phyloP scores from a whole-genome alignment of 129 eudicot genomes.

The Logfia minima region DNA sequence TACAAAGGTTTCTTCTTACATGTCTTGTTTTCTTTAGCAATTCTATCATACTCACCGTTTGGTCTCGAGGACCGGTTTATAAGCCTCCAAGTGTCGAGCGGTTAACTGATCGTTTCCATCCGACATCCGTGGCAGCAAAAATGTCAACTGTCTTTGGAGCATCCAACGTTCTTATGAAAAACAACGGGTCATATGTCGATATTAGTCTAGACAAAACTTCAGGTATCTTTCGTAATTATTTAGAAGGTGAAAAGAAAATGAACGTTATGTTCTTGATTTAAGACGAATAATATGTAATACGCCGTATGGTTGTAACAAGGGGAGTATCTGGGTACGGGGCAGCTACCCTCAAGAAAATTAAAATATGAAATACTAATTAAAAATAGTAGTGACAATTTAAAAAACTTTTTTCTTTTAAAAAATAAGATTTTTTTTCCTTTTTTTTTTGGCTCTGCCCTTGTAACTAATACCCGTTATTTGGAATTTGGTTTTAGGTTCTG shows the following conservation, averaged over 20 bases:
- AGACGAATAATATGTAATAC: not conserved
- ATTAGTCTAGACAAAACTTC: constrained; percentile 59
- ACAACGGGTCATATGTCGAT: constrained; percentile 65
- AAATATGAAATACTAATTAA: too few relatives aligned
- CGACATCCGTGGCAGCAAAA: constrained; percentile 34
- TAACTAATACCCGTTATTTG: not conserved
- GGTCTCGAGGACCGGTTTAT: constrained; percentile 44
- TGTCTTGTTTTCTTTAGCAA: constrained; percentile 20
- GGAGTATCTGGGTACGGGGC: too few relatives aligned
- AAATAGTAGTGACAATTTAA: too few relatives aligned
- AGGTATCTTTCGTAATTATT: constrained; percentile 31
- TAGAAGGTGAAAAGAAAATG: too few relatives aligned
- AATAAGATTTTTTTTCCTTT: too few relatives aligned
- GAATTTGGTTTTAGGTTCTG: constrained; percentile 56
- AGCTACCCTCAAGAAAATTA: too few relatives aligned
- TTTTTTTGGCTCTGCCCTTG: not conserved
- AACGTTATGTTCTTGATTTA: not conserved
- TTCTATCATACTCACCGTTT: constrained; percentile 17
- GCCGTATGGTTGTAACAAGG: too few relatives aligned
- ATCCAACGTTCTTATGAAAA: constrained; percentile 44
- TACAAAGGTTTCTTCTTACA: constrained; percentile 31
- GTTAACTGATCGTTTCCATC: constrained; percentile 52
- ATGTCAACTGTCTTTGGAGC: constrained; percentile 54
- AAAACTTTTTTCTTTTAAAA: too few relatives aligned
- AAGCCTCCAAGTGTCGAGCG: constrained; percentile 61